Percentiles rank a stretch among this genome's conserved stretches.
Conservation (phyloP, 495 filamentous ascomycete species). For the Talaromyces stipitatus region DNA sequence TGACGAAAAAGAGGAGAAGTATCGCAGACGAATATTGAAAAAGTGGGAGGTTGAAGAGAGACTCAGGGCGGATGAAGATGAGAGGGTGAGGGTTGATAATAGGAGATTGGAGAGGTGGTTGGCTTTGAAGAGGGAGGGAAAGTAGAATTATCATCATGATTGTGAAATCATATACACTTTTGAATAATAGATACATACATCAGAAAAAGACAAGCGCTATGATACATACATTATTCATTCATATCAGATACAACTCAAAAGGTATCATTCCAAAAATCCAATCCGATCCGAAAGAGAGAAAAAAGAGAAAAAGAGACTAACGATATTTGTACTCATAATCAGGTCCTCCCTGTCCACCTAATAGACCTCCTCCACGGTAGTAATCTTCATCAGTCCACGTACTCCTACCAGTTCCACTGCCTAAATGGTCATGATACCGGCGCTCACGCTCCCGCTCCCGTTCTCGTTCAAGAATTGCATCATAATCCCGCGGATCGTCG, state of each 20-base stretch:
- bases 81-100: slow-evolving; percentile 16
- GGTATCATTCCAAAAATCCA: slow-evolving; percentile 3
- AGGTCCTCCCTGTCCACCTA: slow-evolving; percentile 26
- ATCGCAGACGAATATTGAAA: slow-evolving; percentile 24
- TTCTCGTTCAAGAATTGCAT: slow-evolving; percentile 17
- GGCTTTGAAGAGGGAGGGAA: slow-evolving; percentile 1
- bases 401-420: slow-evolving; percentile 13
- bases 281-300: neutral
- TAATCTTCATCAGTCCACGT: slow-evolving; percentile 28
- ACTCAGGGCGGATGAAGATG: slow-evolving; percentile 27
- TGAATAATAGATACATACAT: neutral
- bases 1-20: slow-evolving; percentile 28
- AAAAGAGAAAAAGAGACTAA: slow-evolving; percentile 8
- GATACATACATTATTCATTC: slow-evolving; percentile 2
- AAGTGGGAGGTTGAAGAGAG: slow-evolving; percentile 35
- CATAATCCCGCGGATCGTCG: slow-evolving; percentile 18
- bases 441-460: slow-evolving; percentile 24
- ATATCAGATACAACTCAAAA: slow-evolving; percentile 2
- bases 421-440: slow-evolving; percentile 16
- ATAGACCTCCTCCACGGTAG: slow-evolving; percentile 25
- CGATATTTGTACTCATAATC: slow-evolving; percentile 30
- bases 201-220: slow-evolving; percentile 9
- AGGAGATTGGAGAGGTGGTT: neutral
- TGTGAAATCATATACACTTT: neutral
- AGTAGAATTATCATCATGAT: neutral